A percentile compares a stretch with the other conserved stretches of the same genome.
These are phyloP conservation scores for Hemileia vastatrix DNA, from an alignment of 1,284 basidiomycete species.

Conservation along the genomic window DNA sequence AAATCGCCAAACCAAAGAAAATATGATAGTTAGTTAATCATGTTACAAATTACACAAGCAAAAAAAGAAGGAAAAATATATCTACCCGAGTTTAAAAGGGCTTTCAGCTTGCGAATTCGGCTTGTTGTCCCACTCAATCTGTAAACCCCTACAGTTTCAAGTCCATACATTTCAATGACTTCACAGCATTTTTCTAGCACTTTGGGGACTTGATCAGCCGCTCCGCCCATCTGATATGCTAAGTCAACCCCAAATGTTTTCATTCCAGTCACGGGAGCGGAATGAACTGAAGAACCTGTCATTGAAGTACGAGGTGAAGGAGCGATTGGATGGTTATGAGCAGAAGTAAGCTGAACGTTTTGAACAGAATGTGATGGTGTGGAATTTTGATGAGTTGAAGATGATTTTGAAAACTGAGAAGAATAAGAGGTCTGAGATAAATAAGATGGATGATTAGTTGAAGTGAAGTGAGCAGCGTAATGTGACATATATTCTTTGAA, in stretches of 20 bases:
- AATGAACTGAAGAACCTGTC: not conserved
- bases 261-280: conserved; percentile 30
- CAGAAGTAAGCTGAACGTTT: not conserved
- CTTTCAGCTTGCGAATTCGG: conserved; percentile 73
- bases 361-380: conserved; percentile 34
- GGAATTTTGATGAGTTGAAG: conserved; percentile 11
- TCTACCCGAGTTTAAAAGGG: conserved; percentile 72
- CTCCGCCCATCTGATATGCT: conserved; percentile 78
- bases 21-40: not conserved
- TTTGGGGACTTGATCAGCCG: conserved; percentile 76
- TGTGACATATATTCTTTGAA: conserved; percentile 97
- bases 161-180: conserved; percentile 77
- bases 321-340: conserved; percentile 9
- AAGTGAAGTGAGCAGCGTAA: conserved; percentile 54
- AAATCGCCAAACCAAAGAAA: conserved; percentile 23
- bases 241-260: conserved; percentile 85
- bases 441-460: conserved; percentile 16
- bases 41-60: not conserved
- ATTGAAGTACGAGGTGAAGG: conserved; percentile 4
- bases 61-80: conserved; percentile 22
- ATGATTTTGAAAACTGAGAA: conserved; percentile 15
- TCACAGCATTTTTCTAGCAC: conserved; percentile 81
- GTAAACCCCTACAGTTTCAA: conserved; percentile 81
- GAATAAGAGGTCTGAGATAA: conserved; percentile 3
- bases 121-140: conserved; percentile 83